Base-by-base conservation (phyloP, 305 asterid genomes). In the Rubia tinctorum region DNA sequence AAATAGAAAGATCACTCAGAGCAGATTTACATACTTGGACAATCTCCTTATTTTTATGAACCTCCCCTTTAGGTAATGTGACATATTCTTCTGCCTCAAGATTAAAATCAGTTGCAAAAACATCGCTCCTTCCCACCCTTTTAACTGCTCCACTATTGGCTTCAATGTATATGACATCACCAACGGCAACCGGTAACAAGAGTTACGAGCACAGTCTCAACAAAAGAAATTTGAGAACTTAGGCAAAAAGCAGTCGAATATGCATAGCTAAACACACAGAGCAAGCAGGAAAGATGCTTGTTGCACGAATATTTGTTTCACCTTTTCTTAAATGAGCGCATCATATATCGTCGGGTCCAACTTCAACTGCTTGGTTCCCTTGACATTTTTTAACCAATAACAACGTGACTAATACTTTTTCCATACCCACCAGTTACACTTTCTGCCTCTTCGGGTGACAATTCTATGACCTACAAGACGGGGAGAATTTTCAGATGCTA, bases 61-160 rank as follows among this genome's bases (percentile, higher is more conserved):
- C 99, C 88, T 95, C 99, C 77, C 98, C 99, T 87, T 95, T 95
- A 66, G 99, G 99, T 72, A 95, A 93, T 61, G 99, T 97, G 68
- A 92, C 99, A 84, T 95, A 92, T 83, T 95, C 99, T 86, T 92
- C 98, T 0, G 98, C 99, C 88, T 95, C 99, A 40, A 95, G 94
- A 83, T 92, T 97, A 84, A 92, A 93, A 79, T 95, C 98, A 12
- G 98, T 90, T 17, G 98, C 98, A 85, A 95, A 95, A 69, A 94
- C 92, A 88, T 95, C 99, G 83, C 99, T 90, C 71, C 98, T 87
- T 63, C 99, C 99, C 69, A 95, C 99, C 85, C 98, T 92, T 83
- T 95, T 95, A 80, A 95, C 98, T 18, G 98, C 98, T 82, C 99
- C 98, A 79, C 98, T 95, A 77, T 95, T 95, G 40, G 91, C 87